Base-by-base conservation (phyloP, 805 yeast species). In the Zygosaccharomyces pseudorouxii region DNA sequence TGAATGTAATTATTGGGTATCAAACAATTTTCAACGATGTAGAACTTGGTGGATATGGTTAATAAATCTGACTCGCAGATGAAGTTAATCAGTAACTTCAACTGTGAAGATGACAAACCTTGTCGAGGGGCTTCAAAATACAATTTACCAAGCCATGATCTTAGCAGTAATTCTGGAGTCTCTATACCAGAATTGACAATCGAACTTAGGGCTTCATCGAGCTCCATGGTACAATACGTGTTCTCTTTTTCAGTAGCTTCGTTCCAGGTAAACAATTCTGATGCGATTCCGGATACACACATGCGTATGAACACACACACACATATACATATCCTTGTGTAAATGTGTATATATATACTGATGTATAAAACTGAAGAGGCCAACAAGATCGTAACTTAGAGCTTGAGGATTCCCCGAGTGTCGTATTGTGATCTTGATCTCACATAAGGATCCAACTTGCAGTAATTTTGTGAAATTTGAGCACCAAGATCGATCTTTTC, bases 351-450 rank as follows among this genome's bases (percentile, higher is more conserved):
- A 27, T 25, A 28, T 18, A 44, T 7, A 42, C 4, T 7, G 12
- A 4, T 25, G 30, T 22, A 9, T 27, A 16, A 14, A 38, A n/a
- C 16, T 38, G 7, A 11, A 22, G 11, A 9, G 42, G 30, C 11
- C 16, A 29, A 41, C 18, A 37, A 45, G 28, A 23, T 31, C 11
- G 20, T 28, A n/a, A 25, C 48, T 49, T 10, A 60, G 18, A 62
- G 47, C 33, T 60, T 55, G 49, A 81, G 64, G 20, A 67, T 54
- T n/a, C 93, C 90, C 48, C 77, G 72, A 59, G 96, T 78, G 68
- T 93, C 99, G 61, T 80, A 87, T 36, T 82, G 71, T 35, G 89
- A 81, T 55, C 89, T 81, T 38, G 84, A 80, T 67, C 99, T 82
- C 42, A 89, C 67, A 55, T 85, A 89, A 1, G 93, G 92, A 62